These are phyloP conservation scores for Capronia americana DNA, from an alignment of 2,329 filamentous ascomycete species.

Conservation along the genomic window DNA sequence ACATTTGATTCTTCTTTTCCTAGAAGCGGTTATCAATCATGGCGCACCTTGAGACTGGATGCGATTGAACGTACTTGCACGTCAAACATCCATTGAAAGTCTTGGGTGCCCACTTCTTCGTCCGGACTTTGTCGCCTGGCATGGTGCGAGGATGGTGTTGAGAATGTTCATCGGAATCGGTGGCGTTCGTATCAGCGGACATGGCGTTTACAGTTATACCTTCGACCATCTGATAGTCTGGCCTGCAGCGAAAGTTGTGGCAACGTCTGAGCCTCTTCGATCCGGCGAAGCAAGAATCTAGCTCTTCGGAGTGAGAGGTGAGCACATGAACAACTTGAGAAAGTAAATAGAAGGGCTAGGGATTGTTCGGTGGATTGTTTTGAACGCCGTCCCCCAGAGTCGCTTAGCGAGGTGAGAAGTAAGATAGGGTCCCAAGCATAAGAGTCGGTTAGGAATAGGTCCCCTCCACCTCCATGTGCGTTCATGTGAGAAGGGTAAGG, in stretches of 20 bases:
- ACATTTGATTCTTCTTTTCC: slow-evolving; percentile 32
- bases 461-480: slow-evolving; percentile 1
- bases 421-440: not conserved
- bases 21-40: slow-evolving; percentile 7
- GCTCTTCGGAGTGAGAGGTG: not conserved
- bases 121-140: slow-evolving; percentile 23
- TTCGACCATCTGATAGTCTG: slow-evolving; percentile 6
- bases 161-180: slow-evolving; percentile 8
- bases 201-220: slow-evolving; percentile 12
- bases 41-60: not conserved
- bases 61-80: slow-evolving; percentile 29
- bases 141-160: slow-evolving; percentile 10
- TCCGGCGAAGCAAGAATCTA: not conserved
- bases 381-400: slow-evolving; percentile 2
- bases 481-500: slow-evolving; percentile 9
- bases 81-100: slow-evolving; percentile 35
- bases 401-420: slow-evolving; percentile 7
- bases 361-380: slow-evolving; percentile 1
- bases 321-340: not conserved
- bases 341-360: not conserved
- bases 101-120: slow-evolving; percentile 35
- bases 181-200: not conserved
- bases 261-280: not conserved
- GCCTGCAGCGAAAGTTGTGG: not conserved
- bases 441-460: slow-evolving; percentile 3